Evolutionary conservation across 345 rosid species (phyloP).

Genomic region (Anastatica hierochuntica): DNA sequence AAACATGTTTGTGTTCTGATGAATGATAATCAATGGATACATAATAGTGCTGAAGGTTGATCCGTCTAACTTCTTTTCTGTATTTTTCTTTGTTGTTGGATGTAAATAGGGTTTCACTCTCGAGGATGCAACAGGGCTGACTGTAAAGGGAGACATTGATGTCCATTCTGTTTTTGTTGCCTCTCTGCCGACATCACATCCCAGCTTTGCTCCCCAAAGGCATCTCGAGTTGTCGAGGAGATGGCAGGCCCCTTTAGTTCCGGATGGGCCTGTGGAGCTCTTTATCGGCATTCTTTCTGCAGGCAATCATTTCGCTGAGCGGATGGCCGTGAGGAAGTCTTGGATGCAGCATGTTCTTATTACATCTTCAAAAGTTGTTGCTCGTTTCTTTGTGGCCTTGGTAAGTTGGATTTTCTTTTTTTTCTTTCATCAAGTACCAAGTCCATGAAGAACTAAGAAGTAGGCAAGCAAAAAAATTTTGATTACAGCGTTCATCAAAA

Average conservation of each 20-base stretch:
- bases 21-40: background rate
- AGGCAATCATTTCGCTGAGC: slow-evolving; percentile 86
- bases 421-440: too few species aligned
- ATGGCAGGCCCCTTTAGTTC: slow-evolving; percentile 76
- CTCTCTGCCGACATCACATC: slow-evolving; percentile 74
- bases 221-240: slow-evolving; percentile 65
- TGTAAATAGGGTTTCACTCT: slow-evolving; percentile 67
- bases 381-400: slow-evolving; percentile 91
- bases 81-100: background rate
- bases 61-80: too few species aligned
- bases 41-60: too few species aligned
- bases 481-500: too few species aligned
- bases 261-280: slow-evolving; percentile 51
- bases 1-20: slow-evolving; percentile 2
- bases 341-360: slow-evolving; percentile 92
- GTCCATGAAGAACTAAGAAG: too few species aligned
- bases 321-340: slow-evolving; percentile 93
- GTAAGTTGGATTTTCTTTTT: slow-evolving; percentile 36
- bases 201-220: slow-evolving; percentile 76
- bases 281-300: slow-evolving; percentile 90
- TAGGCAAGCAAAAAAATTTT: too few species aligned
- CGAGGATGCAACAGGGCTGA: slow-evolving; percentile 94
- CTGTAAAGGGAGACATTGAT: slow-evolving; percentile 66
- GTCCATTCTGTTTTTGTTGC: slow-evolving; percentile 75
- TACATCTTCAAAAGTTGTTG: slow-evolving; percentile 70